Conservation (phyloP, 345 rosid species). For the Microcos paniculata region DNA sequence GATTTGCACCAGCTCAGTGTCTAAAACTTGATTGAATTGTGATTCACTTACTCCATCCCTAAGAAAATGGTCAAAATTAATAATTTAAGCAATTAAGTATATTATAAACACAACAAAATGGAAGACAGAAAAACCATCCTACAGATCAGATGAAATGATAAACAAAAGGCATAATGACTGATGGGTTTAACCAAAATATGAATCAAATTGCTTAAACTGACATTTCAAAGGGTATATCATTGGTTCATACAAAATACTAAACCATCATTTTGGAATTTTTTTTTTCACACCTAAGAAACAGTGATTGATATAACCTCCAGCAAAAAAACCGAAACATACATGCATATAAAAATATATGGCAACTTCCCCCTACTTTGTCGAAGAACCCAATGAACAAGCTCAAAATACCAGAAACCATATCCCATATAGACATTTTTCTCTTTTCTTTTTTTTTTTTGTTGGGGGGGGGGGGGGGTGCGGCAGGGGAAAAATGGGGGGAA, state of each 20-base stretch:
- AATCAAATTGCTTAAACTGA: not conserved
- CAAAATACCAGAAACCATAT: not conserved
- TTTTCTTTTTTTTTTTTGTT: not conserved
- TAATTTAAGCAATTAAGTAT: not conserved
- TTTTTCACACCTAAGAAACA: not conserved
- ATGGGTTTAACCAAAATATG: constrained; percentile 2
- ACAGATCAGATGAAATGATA: not conserved
- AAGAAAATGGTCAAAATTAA: constrained; percentile 15
- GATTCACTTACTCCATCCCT: constrained; percentile 98
- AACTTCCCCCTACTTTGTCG: not conserved
- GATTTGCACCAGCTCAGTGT: constrained; percentile 81
- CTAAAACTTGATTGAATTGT: constrained; percentile 84
- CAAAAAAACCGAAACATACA: not conserved
- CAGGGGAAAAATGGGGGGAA: too few species aligned
- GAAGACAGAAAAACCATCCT: not conserved
- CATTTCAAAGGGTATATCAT: not conserved
- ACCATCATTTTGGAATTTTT: not conserved
- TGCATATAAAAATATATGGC: not conserved
- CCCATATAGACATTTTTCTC: not conserved
- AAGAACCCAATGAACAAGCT: not conserved
- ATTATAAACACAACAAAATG: not conserved
- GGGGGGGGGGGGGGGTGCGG: too few species aligned
- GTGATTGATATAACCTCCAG: not conserved
- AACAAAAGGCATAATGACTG: not conserved
- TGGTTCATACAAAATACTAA: not conserved